Evolutionary conservation across 2,329 filamentous ascomycete species (phyloP).

Genomic region (Ceratocystis destructans): DNA sequence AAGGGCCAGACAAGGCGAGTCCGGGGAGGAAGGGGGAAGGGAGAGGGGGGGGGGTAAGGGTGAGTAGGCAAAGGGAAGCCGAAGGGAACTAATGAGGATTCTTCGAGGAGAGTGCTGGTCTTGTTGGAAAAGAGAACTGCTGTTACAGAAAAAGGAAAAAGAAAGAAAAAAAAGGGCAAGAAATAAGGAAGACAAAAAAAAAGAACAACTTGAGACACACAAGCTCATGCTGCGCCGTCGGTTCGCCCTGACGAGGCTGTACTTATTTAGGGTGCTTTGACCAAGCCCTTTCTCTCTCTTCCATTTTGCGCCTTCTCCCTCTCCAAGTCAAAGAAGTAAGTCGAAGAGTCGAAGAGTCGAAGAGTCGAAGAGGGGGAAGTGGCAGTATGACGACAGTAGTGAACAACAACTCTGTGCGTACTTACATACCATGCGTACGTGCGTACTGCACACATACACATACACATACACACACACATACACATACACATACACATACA

Average conservation of each 20-base stretch:
- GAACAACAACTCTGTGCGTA: no score
- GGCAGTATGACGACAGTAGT: neutral
- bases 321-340: neutral
- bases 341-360: no score
- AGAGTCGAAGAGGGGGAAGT: no score
- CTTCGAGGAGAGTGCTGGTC: neutral
- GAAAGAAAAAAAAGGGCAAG: neutral
- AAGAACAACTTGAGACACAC: neutral
- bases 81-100: no score
- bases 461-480: no score
- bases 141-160: neutral
- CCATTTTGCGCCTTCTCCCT: neutral
- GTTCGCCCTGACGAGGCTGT: neutral
- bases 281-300: neutral
- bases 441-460: no score
- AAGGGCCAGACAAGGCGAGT: constrained; percentile 3
- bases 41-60: neutral
- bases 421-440: no score
- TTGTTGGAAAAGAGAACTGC: neutral
- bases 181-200: neutral
- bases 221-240: constrained; percentile 6
- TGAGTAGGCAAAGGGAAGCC: no score
- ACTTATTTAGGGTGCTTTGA: neutral
- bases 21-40: neutral
- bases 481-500: no score